Conservation (phyloP, 2,329 filamentous ascomycete genomes). For the Neoscytalidium dimidiatum region DNA sequence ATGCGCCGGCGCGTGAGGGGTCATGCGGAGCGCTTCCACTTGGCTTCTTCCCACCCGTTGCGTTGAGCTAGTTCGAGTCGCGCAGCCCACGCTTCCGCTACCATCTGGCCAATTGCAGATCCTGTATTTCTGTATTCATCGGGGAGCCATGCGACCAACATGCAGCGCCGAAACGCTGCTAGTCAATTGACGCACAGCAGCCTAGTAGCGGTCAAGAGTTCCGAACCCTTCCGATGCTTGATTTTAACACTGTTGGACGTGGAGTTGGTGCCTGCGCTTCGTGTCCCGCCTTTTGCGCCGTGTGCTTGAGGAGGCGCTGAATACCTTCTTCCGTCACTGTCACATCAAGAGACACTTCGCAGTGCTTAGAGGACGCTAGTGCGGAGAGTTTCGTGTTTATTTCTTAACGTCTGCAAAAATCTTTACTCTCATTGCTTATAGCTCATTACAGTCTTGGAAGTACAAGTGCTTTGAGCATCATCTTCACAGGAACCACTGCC, state of each 20-base stretch:
- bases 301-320: too few relatives aligned
- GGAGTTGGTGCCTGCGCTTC: neutral
- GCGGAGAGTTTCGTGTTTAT: too few relatives aligned
- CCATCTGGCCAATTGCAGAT: neutral
- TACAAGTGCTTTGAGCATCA: neutral
- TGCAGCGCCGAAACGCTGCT: slow-evolving; percentile 2
- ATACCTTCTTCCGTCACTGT: too few relatives aligned
- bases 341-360: too few relatives aligned
- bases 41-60: neutral
- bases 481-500: neutral
- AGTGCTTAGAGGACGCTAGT: too few relatives aligned
- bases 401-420: too few relatives aligned
- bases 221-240: neutral
- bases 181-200: neutral
- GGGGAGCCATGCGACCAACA: neutral
- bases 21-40: neutral
- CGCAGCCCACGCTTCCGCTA: neutral
- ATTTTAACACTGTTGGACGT: neutral
- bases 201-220: neutral
- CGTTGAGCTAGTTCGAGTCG: neutral
- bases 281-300: too few relatives aligned
- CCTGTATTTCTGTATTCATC: neutral
- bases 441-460: neutral
- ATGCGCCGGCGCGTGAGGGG: neutral
- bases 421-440: too few relatives aligned